Percentiles rank a stretch among this genome's conserved stretches.
Evolutionary conservation across 305 asterid species (phyloP).

Genomic region (Rubia balearica): DNA sequence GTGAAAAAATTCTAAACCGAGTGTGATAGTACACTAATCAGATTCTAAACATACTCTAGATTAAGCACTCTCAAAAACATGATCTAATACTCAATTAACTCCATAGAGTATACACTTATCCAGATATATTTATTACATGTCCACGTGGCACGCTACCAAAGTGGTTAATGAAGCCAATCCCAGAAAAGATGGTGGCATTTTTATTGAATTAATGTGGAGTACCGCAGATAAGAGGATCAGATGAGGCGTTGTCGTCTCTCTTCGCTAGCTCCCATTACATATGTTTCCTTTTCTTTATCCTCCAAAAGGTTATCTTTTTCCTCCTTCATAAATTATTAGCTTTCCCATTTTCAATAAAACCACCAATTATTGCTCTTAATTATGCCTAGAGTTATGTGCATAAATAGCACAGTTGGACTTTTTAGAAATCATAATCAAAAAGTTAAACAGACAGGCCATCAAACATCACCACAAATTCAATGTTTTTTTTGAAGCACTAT

Average conservation of each 20-base stretch:
- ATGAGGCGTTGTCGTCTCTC: conserved; percentile 9
- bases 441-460: not conserved
- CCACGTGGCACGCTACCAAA: not conserved
- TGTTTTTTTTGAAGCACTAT: no score
- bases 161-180: not conserved
- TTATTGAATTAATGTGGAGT: not conserved
- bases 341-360: not conserved
- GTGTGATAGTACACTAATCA: no score
- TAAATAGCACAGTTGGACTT: not conserved
- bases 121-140: no score
- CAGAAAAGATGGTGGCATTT: conserved; percentile 2
- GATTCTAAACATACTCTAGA: no score
- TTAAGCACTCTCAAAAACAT: no score
- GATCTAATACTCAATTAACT: no score
- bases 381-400: not conserved
- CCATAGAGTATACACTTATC: no score
- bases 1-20: no score
- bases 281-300: not conserved
- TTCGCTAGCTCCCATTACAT: conserved; percentile 3
- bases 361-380: not conserved
- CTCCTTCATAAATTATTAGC: not conserved
- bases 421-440: not conserved
- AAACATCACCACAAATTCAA: not conserved
- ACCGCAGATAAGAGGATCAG: conserved; percentile 9
- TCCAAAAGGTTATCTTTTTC: conserved; percentile 3